Evolutionary conservation across 2,329 filamentous ascomycete species (phyloP), one percentile per base, ranked within the genome.

Genomic region (Fusarium brevicatenulatum): DNA sequence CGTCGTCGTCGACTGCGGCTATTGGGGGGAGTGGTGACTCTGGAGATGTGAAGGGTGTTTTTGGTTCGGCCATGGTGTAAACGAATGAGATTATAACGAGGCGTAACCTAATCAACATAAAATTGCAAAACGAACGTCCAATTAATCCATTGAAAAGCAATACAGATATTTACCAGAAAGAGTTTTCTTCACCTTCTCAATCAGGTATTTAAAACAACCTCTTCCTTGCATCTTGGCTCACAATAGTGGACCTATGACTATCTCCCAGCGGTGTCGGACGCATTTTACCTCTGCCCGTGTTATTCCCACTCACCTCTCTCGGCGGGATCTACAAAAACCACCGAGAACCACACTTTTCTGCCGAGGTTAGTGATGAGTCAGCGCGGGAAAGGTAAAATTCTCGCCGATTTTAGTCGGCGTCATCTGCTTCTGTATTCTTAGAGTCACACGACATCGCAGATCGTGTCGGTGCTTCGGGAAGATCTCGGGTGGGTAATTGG

Each of bases 291-390:
- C 19, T 0, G 15, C 8, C 37, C 66, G 64, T 39, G 7, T 40
- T 40, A 68, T 68, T 44, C 15, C 66, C 66, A 28, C 13, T 9
- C 13, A 21, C 16, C n/a, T n/a, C 12, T 32, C 4, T 60, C 70
- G 70, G 74, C 49, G n/a, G 23, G 9, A 7, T 10, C 5, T 15
- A 7, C 37, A 2, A 7, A 62, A 59, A 60, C 42, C 15, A 62
- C 74, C 74, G 74, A 72, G 32, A 52, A 25, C 40, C 15, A n/a
- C 32, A 32, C 13, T 52, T 46, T 30, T 55, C 52, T 52, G 42
- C 74, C 74, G 68, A 76, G 34, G 40, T 53, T 43, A 57, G 1
- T 3, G 72, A 66, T 76, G 71, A 76, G 61, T 76, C 71, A 76
- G 66, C 68, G 57, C 74, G 70, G 75, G 10, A 68, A 46, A 34